These are phyloP conservation scores for Mimosa pudica DNA, from an alignment of 306 rosid genomes.

Conservation along the genomic window DNA sequence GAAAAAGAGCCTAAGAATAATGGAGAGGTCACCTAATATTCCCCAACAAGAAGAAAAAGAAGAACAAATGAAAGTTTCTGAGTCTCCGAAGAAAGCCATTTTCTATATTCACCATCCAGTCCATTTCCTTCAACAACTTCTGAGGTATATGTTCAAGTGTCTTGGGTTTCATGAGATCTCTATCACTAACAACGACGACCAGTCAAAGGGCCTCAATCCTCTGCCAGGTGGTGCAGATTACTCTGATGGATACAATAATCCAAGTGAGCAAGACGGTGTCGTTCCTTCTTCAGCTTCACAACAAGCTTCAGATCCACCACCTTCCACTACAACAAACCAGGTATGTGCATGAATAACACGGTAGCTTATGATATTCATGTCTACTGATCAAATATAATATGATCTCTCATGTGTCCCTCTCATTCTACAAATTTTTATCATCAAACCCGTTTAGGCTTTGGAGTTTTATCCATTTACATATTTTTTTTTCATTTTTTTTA, in stretches of 20 bases:
- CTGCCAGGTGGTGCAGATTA: neutral
- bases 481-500: no score
- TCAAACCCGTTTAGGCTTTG: neutral
- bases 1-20: constrained; percentile 13
- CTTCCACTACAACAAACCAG: neutral
- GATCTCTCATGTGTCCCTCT: no score
- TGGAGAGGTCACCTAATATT: neutral
- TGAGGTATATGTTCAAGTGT: constrained; percentile 39
- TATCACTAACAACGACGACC: neutral
- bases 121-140: constrained; percentile 32
- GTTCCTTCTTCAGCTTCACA: constrained; percentile 1
- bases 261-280: neutral
- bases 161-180: constrained; percentile 34
- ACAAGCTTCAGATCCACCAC: constrained; percentile 28
- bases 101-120: constrained; percentile 27
- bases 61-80: neutral
- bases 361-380: no score
- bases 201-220: neutral
- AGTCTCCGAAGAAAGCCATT: constrained; percentile 5
- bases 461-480: neutral
- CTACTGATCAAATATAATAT: no score
- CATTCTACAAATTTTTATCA: neutral
- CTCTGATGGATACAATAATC: neutral
- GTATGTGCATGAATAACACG: neutral
- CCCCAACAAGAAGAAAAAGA: neutral